phyloP scores from a whole-genome alignment of 2,329 filamentous ascomycete species.

The Diaporthe sp. region DNA sequence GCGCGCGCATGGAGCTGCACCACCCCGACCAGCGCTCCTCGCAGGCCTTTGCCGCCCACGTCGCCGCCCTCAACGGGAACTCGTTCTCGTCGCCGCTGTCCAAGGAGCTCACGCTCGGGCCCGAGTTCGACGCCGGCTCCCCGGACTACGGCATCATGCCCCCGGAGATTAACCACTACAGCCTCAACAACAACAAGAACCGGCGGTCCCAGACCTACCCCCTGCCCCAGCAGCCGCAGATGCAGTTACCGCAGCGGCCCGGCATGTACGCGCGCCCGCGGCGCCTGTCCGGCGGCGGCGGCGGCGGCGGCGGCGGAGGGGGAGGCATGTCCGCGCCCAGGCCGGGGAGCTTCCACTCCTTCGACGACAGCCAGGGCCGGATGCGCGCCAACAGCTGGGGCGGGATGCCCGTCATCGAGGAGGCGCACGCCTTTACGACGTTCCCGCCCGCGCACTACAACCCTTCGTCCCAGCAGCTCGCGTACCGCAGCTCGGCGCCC shows the following conservation, averaged over 20 bases:
- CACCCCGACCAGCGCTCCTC: constrained; percentile 35
- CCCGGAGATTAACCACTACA: constrained; percentile 28
- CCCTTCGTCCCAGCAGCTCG: constrained; percentile 32
- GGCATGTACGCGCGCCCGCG: constrained; percentile 45
- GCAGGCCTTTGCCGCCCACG: constrained; percentile 31
- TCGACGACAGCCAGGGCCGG: constrained; percentile 48
- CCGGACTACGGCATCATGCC: constrained; percentile 20
- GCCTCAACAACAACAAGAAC: constrained; percentile 22
- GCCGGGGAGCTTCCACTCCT: constrained; percentile 53
- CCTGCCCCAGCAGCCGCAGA: not conserved
- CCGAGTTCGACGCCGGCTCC: constrained; percentile 13
- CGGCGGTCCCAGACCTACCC: constrained; percentile 7
- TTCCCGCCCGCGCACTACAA: constrained; percentile 16
- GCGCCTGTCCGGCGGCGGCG: constrained; percentile 45
- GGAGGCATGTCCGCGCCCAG: not conserved
- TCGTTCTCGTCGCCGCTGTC: constrained; percentile 38
- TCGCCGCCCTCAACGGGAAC: constrained; percentile 26
- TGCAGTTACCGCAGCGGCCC: constrained; percentile 22
- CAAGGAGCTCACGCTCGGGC: constrained; percentile 7
- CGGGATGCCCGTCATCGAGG: constrained; percentile 49
- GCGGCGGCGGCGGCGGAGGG: constrained; percentile 35
- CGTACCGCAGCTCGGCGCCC: constrained; percentile 14
- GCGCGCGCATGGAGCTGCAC: constrained; percentile 37
- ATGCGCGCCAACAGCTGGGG: constrained; percentile 46
- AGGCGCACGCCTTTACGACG: constrained; percentile 15